Evolutionary conservation across 1,284 basidiomycete genomes (phyloP).

Genomic region (Rhodotorula sp.): DNA sequence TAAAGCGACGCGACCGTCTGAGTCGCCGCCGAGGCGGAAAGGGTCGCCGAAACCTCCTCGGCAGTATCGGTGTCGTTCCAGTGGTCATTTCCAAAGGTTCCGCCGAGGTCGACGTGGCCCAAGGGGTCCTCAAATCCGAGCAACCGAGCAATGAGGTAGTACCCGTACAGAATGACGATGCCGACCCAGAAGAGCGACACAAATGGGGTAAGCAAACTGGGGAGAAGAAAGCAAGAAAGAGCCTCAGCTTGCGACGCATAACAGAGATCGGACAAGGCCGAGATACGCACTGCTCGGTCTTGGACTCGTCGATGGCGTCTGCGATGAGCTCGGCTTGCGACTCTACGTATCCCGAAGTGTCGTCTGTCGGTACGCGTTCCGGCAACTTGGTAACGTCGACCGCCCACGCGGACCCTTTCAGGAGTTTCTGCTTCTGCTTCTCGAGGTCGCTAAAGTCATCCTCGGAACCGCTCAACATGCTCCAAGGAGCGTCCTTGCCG

Average conservation of each 20-base stretch:
- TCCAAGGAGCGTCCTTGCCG: neutral
- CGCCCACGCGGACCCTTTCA: neutral
- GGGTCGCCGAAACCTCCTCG: neutral
- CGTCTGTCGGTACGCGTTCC: slow-evolving; percentile 24
- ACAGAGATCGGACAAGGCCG: too few relatives aligned
- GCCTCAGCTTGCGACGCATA: neutral
- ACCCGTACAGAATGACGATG: slow-evolving; percentile 19
- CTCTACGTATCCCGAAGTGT: slow-evolving; percentile 26
- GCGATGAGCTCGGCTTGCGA: slow-evolving; percentile 10
- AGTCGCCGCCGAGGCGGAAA: neutral
- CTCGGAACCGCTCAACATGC: neutral
- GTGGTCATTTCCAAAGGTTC: slow-evolving; percentile 6
- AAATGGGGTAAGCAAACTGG: slow-evolving; percentile 22
- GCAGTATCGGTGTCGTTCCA: slow-evolving; percentile 24
- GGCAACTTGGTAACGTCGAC: slow-evolving; percentile 5
- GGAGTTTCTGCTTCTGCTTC: slow-evolving; percentile 6
- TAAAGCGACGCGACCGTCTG: neutral
- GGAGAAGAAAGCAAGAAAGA: neutral
- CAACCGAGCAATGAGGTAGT: slow-evolving; percentile 17
- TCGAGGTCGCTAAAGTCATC: slow-evolving; percentile 6
- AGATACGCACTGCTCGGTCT: slow-evolving; percentile 17
- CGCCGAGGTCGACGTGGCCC: slow-evolving; percentile 20
- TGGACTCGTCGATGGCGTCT: slow-evolving; percentile 13
- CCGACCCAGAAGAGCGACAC: slow-evolving; percentile 18
- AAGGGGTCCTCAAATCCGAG: slow-evolving; percentile 13